Evolutionary conservation across 2,329 filamentous ascomycete species (phyloP).

Genomic region (Xylariaceae sp.): DNA sequence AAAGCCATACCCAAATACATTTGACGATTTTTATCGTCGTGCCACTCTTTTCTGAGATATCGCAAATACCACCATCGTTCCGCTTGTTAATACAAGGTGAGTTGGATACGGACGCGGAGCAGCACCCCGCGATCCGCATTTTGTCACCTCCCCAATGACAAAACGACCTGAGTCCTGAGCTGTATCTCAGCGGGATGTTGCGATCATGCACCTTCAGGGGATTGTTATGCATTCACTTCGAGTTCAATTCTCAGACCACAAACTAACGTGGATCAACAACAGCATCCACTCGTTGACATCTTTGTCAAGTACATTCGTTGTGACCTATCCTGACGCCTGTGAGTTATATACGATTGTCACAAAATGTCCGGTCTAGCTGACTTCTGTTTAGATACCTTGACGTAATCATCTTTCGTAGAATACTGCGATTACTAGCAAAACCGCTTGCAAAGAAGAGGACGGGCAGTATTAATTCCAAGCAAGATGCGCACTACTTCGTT

Average conservation of each 20-base stretch:
- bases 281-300: conserved; percentile 38
- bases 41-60: conserved; percentile 28
- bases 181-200: no score
- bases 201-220: no score
- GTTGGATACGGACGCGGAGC: conserved; percentile 4
- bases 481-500: conserved; percentile 26
- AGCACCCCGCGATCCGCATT: no score
- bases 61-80: conserved; percentile 7
- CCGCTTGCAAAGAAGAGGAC: conserved; percentile 9
- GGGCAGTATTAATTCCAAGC: conserved; percentile 15
- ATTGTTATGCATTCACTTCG: no score
- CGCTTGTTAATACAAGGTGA: conserved; percentile 26
- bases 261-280: conserved; percentile 1
- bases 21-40: conserved; percentile 31
- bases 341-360: conserved; percentile 14
- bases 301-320: conserved; percentile 45
- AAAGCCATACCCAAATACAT: conserved; percentile 12
- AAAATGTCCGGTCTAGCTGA: no score
- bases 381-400: no score
- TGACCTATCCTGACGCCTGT: conserved; percentile 34
- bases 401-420: conserved; percentile 3
- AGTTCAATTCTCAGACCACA: no score
- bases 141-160: no score
- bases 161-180: no score
- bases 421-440: conserved; percentile 5